Conservation (phyloP, 306 rosid genomes). For the Vigna trinervia region DNA sequence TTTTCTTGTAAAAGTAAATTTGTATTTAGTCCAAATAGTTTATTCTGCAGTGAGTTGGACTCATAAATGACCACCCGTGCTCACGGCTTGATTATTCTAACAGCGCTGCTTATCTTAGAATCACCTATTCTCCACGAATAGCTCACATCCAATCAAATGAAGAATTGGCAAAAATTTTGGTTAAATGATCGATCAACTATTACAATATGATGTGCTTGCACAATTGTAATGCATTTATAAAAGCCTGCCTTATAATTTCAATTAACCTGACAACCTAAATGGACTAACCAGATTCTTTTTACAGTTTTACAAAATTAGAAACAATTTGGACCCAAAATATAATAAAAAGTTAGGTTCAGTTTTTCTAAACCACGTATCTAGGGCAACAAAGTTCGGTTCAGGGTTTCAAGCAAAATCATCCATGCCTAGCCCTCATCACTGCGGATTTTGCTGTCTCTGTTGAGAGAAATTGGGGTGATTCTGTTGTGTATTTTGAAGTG, state of each 20-base stretch:
- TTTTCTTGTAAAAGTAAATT: too few species aligned
- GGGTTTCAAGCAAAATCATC: slow-evolving; percentile 19
- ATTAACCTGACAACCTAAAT: neutral
- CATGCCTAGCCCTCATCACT: slow-evolving; percentile 42
- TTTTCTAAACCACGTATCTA: slow-evolving; percentile 12
- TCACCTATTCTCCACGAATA: neutral
- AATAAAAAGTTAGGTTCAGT: slow-evolving; percentile 4
- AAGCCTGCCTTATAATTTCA: neutral
- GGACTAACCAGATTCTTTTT: neutral
- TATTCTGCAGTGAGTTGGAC: too few species aligned
- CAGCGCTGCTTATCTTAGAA: neutral
- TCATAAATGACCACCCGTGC: too few species aligned
- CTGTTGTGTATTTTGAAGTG: slow-evolving; percentile 74
- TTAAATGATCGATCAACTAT: too few species aligned
- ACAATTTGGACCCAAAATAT: slow-evolving; percentile 2
- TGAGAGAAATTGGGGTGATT: slow-evolving; percentile 82
- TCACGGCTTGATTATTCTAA: neutral
- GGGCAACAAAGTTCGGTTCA: slow-evolving; percentile 3
- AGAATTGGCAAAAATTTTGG: neutral
- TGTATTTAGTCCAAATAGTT: neutral
- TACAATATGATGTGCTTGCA: neutral
- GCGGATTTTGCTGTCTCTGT: slow-evolving; percentile 92
- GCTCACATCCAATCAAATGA: neutral
- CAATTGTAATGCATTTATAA: slow-evolving; percentile 20
- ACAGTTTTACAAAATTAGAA: slow-evolving; percentile 15